Evolutionary conservation across 2,329 filamentous ascomycete species (phyloP).

Genomic region (Hypomyces perniciosus): DNA sequence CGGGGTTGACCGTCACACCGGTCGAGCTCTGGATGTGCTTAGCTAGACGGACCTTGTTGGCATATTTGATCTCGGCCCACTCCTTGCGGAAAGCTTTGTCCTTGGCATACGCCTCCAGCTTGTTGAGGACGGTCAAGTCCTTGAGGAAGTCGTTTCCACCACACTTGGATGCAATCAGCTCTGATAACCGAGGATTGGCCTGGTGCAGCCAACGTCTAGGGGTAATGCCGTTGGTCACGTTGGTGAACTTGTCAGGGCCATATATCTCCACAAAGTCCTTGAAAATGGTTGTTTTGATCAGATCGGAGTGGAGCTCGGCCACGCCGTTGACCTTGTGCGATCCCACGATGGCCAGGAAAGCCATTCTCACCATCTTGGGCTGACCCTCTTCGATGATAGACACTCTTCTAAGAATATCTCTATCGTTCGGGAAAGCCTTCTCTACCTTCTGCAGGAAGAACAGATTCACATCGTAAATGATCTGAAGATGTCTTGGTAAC

Average conservation of each 20-base stretch:
- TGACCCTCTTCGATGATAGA: constrained; percentile 97
- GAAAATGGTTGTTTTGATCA: constrained; percentile 99
- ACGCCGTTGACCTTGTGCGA: constrained; percentile 99
- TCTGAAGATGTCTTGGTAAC: constrained; percentile 87
- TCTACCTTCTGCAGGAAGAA: constrained; percentile 89
- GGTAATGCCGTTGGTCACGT: constrained; percentile 97
- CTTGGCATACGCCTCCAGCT: constrained; percentile 75
- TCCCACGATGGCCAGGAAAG: constrained; percentile 86
- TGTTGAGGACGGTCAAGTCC: constrained; percentile 79
- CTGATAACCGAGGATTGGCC: constrained; percentile 87
- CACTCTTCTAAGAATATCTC: constrained; percentile 78
- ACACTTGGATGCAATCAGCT: constrained; percentile 84
- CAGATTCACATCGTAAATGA: constrained; percentile 97
- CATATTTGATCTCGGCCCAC: constrained; percentile 94
- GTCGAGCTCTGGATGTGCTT: constrained; percentile 82
- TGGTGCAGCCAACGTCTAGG: constrained; percentile 95
- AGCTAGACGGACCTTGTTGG: constrained; percentile 89
- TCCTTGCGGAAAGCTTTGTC: constrained; percentile 89
- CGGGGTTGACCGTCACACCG: constrained; percentile 76
- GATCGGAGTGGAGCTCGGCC: constrained; percentile 91
- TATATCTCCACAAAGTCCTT: constrained; percentile 97
- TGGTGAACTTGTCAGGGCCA: constrained; percentile 95
- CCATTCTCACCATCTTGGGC: constrained; percentile 98
- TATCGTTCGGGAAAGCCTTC: constrained; percentile 81
- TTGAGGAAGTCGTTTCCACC: constrained; percentile 81